Conservation (phyloP, 257 asterid genomes). For the Primulina huaijiensis region DNA sequence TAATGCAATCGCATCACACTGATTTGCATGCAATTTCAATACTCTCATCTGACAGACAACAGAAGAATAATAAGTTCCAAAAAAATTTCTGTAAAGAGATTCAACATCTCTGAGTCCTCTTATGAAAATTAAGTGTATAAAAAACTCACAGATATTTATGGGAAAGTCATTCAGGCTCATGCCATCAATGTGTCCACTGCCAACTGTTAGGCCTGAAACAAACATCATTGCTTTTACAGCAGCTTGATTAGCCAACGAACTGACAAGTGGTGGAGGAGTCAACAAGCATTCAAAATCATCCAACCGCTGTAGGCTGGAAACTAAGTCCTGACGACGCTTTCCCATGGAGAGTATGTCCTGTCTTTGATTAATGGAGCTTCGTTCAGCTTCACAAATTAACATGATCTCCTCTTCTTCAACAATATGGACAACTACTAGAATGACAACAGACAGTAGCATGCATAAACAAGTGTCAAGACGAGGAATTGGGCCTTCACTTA, state of each 20-base stretch:
- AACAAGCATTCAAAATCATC: conserved; percentile 82
- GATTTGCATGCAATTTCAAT: conserved; percentile 11
- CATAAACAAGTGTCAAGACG: conserved; percentile 93
- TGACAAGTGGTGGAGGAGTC: conserved; percentile 73
- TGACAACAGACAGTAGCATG: conserved; percentile 71
- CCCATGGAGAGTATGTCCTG: conserved; percentile 45
- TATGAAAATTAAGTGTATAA: conserved; percentile 17
- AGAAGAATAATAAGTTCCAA: conserved; percentile 8
- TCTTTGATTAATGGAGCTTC: conserved; percentile 36
- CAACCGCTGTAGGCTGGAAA: conserved; percentile 77
- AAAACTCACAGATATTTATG: conserved; percentile 67
- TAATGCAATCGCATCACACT: conserved; percentile 10
- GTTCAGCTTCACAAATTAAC: conserved; percentile 42
- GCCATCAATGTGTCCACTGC: conserved; percentile 80
- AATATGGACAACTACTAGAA: conserved; percentile 73
- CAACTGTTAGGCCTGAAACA: conserved; percentile 72
- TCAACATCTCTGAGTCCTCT: conserved; percentile 12
- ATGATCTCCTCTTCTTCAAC: conserved; percentile 74
- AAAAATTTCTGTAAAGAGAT: conserved; percentile 13
- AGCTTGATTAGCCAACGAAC: conserved; percentile 92
- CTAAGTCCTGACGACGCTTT: conserved; percentile 67
- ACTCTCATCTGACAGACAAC: neutral
- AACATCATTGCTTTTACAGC: conserved; percentile 91
- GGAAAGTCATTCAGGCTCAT: conserved; percentile 86
- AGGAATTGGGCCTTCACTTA: conserved; percentile 91